Percentiles rank a stretch among this genome's conserved stretches.
phyloP scores from a whole-genome alignment of 2,329 filamentous ascomycete genomes.

The Orbilia javanica region DNA sequence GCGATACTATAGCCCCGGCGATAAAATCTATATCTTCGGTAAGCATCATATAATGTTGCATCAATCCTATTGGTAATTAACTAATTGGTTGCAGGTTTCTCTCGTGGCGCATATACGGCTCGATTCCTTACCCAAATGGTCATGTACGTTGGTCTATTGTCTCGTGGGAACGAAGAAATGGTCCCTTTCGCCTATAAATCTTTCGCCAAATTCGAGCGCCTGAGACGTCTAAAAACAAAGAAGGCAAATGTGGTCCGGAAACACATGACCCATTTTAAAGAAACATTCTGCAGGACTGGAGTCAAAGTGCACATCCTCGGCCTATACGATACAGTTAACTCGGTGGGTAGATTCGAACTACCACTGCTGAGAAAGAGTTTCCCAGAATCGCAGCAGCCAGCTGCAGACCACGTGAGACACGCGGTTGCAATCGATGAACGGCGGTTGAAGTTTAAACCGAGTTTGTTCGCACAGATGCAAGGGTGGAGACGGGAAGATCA shows the following conservation, averaged over 20 bases:
- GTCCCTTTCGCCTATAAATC: conserved; percentile 86
- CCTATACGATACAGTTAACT: conserved; percentile 85
- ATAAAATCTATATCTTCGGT: conserved; percentile 64
- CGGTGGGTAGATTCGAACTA: conserved; percentile 80
- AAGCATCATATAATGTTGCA: conserved; percentile 71
- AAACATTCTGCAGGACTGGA: conserved; percentile 83
- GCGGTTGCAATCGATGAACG: conserved; percentile 79
- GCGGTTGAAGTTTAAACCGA: conserved; percentile 73
- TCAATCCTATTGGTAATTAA: conserved; percentile 63
- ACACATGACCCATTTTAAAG: conserved; percentile 83
- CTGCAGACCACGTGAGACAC: conserved; percentile 70
- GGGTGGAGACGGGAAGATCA: conserved; percentile 67
- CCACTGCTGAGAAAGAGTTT: conserved; percentile 67
- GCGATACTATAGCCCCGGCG: conserved; percentile 75
- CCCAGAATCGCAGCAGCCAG: conserved; percentile 76
- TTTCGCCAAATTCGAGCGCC: conserved; percentile 77
- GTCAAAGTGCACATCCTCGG: conserved; percentile 81
- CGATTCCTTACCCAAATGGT: conserved; percentile 86
- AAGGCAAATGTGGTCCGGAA: conserved; percentile 51
- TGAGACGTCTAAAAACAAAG: conserved; percentile 49
- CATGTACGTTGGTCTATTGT: conserved; percentile 82
- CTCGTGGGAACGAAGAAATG: conserved; percentile 87
- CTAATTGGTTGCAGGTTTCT: conserved; percentile 70
- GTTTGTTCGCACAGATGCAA: conserved; percentile 55
- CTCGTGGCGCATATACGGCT: conserved; percentile 78